phyloP scores from a whole-genome alignment of 208 protist species.

The Leishmania tarentolae region DNA sequence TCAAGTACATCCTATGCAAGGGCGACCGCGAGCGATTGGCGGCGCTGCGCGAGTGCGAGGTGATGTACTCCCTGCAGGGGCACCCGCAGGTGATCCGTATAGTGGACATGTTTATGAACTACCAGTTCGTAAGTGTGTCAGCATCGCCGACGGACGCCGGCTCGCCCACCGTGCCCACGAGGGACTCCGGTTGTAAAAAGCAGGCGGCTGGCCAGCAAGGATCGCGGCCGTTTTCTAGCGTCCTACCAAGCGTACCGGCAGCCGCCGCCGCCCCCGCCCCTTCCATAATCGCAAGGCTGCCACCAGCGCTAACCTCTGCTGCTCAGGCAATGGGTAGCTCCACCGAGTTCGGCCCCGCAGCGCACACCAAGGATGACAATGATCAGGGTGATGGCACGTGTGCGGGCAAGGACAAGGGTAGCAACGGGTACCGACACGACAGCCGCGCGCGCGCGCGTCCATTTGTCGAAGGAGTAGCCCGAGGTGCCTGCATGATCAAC shows the following conservation, averaged over 20 bases:
- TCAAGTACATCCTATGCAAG: constrained; percentile 77
- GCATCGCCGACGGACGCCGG: not conserved
- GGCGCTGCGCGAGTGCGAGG: constrained; percentile 79
- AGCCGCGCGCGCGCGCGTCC: not conserved
- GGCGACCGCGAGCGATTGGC: constrained; percentile 57
- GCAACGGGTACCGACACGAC: not conserved
- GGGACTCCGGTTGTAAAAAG: not conserved
- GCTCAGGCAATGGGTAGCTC: not conserved
- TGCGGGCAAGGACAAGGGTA: not conserved
- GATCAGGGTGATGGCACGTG: not conserved
- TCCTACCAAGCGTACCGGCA: not conserved
- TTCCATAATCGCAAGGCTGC: not conserved
- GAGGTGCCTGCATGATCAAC: not conserved
- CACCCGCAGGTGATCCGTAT: constrained; percentile 78
- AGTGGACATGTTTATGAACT: constrained; percentile 85
- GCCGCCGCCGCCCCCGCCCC: not conserved
- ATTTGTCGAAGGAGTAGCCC: not conserved
- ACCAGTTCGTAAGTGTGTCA: constrained; percentile 36
- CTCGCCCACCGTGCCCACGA: not conserved
- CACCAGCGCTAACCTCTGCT: not conserved
- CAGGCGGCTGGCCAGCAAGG: not conserved
- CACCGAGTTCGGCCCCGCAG: not conserved
- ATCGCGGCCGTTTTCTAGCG: not conserved
- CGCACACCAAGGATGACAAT: not conserved
- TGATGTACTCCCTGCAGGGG: constrained; percentile 61